phyloP scores from a whole-genome alignment of 2,329 filamentous ascomycete genomes.

The Cucurbitaria berberidis region DNA sequence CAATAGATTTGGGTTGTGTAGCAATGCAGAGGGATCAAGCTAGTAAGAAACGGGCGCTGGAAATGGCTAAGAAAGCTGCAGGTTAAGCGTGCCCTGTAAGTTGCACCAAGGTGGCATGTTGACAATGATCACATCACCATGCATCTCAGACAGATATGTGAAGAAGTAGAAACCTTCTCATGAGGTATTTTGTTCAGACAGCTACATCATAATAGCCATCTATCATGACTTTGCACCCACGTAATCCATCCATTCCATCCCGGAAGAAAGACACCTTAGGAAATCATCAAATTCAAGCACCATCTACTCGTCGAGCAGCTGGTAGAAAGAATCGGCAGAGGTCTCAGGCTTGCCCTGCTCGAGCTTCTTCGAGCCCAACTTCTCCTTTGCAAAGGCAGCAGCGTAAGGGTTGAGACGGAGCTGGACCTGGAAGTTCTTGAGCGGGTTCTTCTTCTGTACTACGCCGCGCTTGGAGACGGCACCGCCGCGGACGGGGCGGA shows the following conservation, averaged over 20 bases:
- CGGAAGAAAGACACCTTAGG: constrained; percentile 34
- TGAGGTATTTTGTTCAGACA: constrained; percentile 34
- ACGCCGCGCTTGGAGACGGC: constrained; percentile 85
- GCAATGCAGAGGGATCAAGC: too few relatives aligned
- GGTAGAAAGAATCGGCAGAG: constrained; percentile 59
- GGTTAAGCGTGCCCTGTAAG: not conserved
- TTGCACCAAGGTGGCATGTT: not conserved
- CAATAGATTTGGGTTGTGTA: too few relatives aligned
- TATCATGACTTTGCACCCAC: constrained; percentile 22
- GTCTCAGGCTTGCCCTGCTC: constrained; percentile 66
- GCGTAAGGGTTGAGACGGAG: constrained; percentile 99
- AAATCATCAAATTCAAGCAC: constrained; percentile 30
- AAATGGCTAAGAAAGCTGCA: not conserved
- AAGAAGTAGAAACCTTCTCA: constrained; percentile 28
- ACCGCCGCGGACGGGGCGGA: constrained; percentile 88
- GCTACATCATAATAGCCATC: constrained; percentile 39
- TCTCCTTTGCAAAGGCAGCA: constrained; percentile 83
- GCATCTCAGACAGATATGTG: not conserved
- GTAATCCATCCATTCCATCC: constrained; percentile 27
- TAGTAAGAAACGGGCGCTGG: too few relatives aligned
- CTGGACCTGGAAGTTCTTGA: constrained; percentile 98
- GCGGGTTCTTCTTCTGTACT: constrained; percentile 99
- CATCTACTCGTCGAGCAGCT: constrained; percentile 55
- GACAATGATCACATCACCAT: not conserved
- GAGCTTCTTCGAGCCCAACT: constrained; percentile 74